These are phyloP conservation scores for Nakazawaea peltata DNA, from an alignment of 805 yeast species.

Conservation along the genomic window DNA sequence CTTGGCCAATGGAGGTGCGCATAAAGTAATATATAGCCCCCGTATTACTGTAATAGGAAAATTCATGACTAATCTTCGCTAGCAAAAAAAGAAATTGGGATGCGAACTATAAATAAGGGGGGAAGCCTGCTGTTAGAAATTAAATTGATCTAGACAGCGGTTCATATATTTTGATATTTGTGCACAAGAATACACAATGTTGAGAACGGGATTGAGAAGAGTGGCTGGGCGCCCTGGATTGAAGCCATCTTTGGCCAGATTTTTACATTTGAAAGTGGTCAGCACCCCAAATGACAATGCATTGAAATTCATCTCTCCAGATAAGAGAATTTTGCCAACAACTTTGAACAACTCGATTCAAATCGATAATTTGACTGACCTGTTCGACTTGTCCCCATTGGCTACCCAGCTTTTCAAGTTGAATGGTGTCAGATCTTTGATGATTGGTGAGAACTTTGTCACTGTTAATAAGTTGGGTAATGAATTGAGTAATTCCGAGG, in stretches of 20 bases:
- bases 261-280: slow-evolving; percentile 29
- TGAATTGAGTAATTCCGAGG: slow-evolving; percentile 23
- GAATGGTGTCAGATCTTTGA: slow-evolving; percentile 59
- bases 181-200: background rate
- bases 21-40: slow-evolving; percentile 6
- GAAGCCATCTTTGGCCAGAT: background rate
- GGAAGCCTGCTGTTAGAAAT: too few relatives aligned
- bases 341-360: slow-evolving; percentile 38
- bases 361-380: slow-evolving; percentile 44
- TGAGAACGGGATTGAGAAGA: background rate
- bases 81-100: too few relatives aligned
- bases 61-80: background rate
- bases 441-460: slow-evolving; percentile 69
- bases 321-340: slow-evolving; percentile 37
- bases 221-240: background rate
- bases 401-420: slow-evolving; percentile 52
- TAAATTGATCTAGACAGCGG: too few relatives aligned
- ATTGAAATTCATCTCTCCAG: slow-evolving; percentile 50
- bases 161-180: too few relatives aligned
- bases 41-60: background rate
- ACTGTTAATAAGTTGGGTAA: slow-evolving; percentile 53
- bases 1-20: slow-evolving; percentile 1
- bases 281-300: slow-evolving; percentile 76
- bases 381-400: slow-evolving; percentile 51
- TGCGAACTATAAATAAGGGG: too few relatives aligned